Conservation (phyloP, 2,329 filamentous ascomycete species). For the Rhynchosporium agropyri region DNA sequence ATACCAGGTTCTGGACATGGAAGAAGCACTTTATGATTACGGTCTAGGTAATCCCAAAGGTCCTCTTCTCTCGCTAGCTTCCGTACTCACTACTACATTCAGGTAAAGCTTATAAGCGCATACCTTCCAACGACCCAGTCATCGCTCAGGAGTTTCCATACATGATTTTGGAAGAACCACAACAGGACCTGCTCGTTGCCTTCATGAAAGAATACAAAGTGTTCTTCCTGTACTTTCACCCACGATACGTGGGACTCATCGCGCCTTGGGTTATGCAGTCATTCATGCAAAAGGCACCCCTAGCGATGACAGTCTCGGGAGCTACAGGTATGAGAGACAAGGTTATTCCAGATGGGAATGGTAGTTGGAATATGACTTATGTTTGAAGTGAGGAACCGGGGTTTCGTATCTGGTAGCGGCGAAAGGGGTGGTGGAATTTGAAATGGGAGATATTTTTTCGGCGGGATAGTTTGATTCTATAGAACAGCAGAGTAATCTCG, state of each 20-base stretch:
- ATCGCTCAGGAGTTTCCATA: neutral
- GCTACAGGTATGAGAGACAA: neutral
- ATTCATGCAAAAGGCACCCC: neutral
- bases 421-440: neutral
- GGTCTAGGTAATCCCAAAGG: neutral
- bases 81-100: neutral
- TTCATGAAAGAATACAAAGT: conserved; percentile 11
- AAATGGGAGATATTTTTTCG: neutral
- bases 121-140: neutral
- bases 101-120: neutral
- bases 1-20: neutral
- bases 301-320: conserved; percentile 8
- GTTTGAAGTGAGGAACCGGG: neutral
- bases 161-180: conserved; percentile 1
- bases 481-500: too few relatives aligned
- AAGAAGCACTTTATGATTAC: neutral
- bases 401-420: neutral
- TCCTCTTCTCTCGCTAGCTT: neutral
- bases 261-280: neutral
- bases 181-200: neutral
- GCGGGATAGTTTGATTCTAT: too few relatives aligned
- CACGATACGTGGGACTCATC: neutral
- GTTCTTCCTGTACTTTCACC: conserved; percentile 5
- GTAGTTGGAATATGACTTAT: conserved; percentile 8
- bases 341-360: neutral